These are phyloP conservation scores for Eucalyptus curtisii DNA, from an alignment of 345 rosid genomes.

Conservation along the genomic window DNA sequence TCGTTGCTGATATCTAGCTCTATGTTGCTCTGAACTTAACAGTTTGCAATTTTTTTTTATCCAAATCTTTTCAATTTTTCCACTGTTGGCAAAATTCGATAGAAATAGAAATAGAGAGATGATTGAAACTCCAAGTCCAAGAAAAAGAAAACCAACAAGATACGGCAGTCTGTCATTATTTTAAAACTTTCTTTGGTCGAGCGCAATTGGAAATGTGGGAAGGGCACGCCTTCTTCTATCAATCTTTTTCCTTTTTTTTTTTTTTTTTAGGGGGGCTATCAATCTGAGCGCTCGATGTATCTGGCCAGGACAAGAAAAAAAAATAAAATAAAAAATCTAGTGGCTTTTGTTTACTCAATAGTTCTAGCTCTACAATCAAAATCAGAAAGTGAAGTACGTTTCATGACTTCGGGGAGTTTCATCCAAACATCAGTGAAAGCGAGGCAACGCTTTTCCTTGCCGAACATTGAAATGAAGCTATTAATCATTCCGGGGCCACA, in stretches of 20 bases:
- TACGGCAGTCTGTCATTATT: not conserved
- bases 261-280: not conserved
- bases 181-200: not conserved
- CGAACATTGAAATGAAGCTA: not conserved
- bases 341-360: not conserved
- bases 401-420: not conserved
- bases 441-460: not conserved
- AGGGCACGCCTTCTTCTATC: not conserved
- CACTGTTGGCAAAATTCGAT: not conserved
- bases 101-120: not conserved
- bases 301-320: not conserved
- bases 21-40: not conserved
- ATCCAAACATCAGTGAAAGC: not conserved
- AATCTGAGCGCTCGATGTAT: not conserved
- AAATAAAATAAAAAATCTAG: not conserved
- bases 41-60: not conserved
- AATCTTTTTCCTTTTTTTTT: not conserved
- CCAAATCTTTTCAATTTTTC: not conserved
- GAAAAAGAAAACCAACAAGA: not conserved
- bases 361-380: not conserved
- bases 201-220: not conserved
- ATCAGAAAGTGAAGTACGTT: not conserved
- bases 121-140: not conserved
- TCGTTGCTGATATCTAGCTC: accelerated
- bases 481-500: not conserved